Evolutionary conservation across 768 basidiomycete genomes (phyloP).

Genomic region (Goffeauzyma gilvescens): DNA sequence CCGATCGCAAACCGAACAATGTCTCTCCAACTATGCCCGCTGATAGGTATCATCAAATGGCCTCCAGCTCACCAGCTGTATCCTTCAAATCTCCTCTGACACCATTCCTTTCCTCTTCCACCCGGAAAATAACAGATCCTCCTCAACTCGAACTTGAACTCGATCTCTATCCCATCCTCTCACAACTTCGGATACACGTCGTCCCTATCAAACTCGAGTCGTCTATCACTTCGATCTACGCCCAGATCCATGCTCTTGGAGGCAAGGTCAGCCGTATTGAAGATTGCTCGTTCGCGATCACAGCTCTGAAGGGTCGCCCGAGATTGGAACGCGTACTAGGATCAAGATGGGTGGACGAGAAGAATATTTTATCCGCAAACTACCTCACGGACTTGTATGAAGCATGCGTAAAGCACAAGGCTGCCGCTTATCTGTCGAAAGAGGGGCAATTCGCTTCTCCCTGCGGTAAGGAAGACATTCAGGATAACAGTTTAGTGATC

Average conservation of each 20-base stretch:
- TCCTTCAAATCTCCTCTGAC: neutral
- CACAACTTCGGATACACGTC: conserved; percentile 23
- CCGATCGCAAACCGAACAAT: no score
- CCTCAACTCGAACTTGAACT: neutral
- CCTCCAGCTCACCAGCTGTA: neutral
- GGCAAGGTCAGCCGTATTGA: conserved; percentile 15
- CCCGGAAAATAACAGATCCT: neutral
- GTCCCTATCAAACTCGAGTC: conserved; percentile 25
- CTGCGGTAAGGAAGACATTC: neutral
- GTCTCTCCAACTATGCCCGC: neutral
- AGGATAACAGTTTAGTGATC: neutral
- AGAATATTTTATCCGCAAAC: conserved; percentile 15
- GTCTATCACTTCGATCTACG: conserved; percentile 15
- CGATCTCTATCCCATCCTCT: conserved; percentile 23
- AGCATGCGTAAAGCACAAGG: conserved; percentile 10
- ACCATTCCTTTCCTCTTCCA: neutral
- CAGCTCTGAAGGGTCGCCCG: conserved; percentile 20
- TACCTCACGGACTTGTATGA: conserved; percentile 19
- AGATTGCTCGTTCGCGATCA: conserved; percentile 15
- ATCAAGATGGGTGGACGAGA: conserved; percentile 12
- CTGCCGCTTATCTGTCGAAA: neutral
- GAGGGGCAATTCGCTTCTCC: neutral
- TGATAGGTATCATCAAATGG: neutral
- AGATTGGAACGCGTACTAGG: conserved; percentile 17
- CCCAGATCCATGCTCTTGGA: conserved; percentile 23